A percentile compares a stretch with the other conserved stretches of the same genome.
These are phyloP conservation scores for Teratosphaeria viscida DNA, from an alignment of 2,329 filamentous ascomycete genomes.

Conservation along the genomic window DNA sequence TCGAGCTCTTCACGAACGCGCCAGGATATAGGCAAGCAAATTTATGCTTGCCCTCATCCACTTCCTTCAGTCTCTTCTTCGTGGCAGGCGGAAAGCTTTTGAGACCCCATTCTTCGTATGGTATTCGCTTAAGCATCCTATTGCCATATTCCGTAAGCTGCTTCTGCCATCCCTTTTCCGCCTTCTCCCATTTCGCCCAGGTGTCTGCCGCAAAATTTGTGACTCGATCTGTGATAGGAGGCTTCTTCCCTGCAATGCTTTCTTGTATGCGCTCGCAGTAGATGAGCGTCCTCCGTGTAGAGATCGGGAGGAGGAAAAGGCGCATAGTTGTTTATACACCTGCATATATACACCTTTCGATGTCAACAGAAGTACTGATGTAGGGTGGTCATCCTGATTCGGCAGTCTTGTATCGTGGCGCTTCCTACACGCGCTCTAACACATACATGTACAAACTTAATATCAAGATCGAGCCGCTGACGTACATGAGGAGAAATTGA, in stretches of 20 bases:
- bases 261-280: conserved; percentile 66
- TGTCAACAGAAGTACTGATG: not conserved
- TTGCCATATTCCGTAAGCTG: conserved; percentile 81
- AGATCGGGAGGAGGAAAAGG: conserved; percentile 86
- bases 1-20: conserved; percentile 4
- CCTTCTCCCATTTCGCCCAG: conserved; percentile 82
- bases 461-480: too few relatives aligned
- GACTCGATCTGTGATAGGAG: conserved; percentile 56
- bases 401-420: not conserved
- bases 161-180: conserved; percentile 65
- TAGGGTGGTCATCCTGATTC: not conserved
- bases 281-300: conserved; percentile 78
- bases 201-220: conserved; percentile 61
- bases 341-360: not conserved
- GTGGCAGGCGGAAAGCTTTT: conserved; percentile 86
- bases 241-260: conserved; percentile 36
- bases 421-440: too few relatives aligned
- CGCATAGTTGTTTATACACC: conserved; percentile 51
- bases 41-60: conserved; percentile 52
- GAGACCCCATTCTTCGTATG: conserved; percentile 94
- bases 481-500: too few relatives aligned
- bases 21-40: conserved; percentile 33
- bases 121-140: conserved; percentile 70
- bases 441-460: too few relatives aligned
- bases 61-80: conserved; percentile 52